Evolutionary conservation across 495 filamentous ascomycete genomes (phyloP).

Genomic region (Talaromyces proteolyticus): DNA sequence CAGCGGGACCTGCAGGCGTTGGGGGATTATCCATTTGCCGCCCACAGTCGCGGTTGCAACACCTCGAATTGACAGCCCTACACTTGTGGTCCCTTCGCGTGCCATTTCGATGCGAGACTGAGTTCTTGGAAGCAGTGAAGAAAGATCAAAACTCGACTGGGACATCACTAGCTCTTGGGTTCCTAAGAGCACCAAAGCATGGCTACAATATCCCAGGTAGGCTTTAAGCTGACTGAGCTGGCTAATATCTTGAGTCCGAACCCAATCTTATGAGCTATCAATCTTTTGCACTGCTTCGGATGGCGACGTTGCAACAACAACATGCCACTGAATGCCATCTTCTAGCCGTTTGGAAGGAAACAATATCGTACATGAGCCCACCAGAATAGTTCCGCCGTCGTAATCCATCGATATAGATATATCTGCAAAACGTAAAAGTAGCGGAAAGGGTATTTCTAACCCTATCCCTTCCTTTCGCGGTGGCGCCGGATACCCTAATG

Average conservation of each 20-base stretch:
- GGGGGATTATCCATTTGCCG: neutral
- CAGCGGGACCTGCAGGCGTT: neutral
- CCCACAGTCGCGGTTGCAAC: neutral
- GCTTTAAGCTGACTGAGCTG: neutral
- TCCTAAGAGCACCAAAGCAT: neutral
- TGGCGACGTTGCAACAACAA: neutral
- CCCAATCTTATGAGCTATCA: neutral
- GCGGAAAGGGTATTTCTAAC: conserved; percentile 2
- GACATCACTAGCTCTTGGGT: neutral
- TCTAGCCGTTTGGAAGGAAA: neutral
- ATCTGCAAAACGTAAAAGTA: conserved; percentile 3
- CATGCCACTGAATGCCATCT: conserved; percentile 1
- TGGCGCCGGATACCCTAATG: neutral
- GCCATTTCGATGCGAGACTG: neutral
- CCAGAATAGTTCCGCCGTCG: neutral
- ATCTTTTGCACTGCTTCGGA: neutral
- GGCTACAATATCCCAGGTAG: conserved; percentile 3
- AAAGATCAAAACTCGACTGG: neutral
- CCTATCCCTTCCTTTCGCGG: neutral
- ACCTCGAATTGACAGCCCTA: neutral
- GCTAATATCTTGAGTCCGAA: neutral
- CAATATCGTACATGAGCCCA: neutral
- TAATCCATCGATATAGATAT: conserved; percentile 1
- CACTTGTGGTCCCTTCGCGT: neutral
- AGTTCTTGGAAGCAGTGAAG: neutral